Base-by-base conservation (phyloP, 2,329 filamentous ascomycete genomes). In the Sporothrix humicola region DNA sequence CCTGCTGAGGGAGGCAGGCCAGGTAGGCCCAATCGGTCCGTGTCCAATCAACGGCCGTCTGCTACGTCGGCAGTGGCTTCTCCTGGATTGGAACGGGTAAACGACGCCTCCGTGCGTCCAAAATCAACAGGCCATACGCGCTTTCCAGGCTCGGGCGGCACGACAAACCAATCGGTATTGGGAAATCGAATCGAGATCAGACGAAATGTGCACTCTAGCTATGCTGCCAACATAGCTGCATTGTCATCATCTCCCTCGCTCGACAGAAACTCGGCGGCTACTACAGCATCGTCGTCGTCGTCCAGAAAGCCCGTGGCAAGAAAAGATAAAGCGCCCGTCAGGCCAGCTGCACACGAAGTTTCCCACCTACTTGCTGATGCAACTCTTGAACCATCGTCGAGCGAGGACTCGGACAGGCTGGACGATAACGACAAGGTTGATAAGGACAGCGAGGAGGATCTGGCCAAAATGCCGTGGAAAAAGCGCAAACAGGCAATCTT, bases 401-500 rank as follows among this genome's bases (percentile, higher is more conserved):
- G 71, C 58, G 74, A 74, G 0, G 75, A 77, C 10, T 76, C 76
- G 0, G 76, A 76, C 37, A 74, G 73, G 44, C 48, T 63, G 3
- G 74, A 74, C 17, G 70, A 73, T 0, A 56, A 61, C 26, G 73
- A 76, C 13, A 42, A 63, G 13, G 15, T 63, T 1, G 72, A 69
- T 26, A 69, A 72, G 3, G 75, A 72, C 7, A 66, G 68, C 20
- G 74, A 71, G 3, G 73, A 70, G 5, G 72, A 61, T 8, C 31
- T 42, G 23, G 48, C 54, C 0, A 70, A 71, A 12, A 37, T 72
- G 42, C 69, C 84, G 10, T 92, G 89, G 87, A 88, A 92, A 76
- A 85, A 85, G 71, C 89, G 87, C 68, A 89, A 93, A 75, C 84
- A 86, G 68, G 81, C 86, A 9, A 85, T 97, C 26, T 84, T 98